These are phyloP conservation scores for Paracamarosporium sp. DNA, from an alignment of 2,329 filamentous ascomycete species.

Conservation along the genomic window DNA sequence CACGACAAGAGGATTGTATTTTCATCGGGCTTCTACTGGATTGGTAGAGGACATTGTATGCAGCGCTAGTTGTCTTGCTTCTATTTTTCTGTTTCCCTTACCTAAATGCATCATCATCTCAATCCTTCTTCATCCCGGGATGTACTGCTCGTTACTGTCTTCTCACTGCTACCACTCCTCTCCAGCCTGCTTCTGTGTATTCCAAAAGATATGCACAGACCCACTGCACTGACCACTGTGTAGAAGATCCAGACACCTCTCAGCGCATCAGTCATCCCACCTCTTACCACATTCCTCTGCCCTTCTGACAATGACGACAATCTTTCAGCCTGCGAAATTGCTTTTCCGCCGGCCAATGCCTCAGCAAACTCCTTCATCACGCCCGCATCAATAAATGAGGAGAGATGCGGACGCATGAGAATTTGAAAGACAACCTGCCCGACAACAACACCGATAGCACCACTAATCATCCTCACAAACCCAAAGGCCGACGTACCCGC, in stretches of 20 bases:
- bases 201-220: conserved; percentile 39
- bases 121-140: background rate
- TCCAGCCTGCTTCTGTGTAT: conserved; percentile 39
- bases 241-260: conserved; percentile 61
- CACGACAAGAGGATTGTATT: background rate
- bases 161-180: background rate
- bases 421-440: conserved; percentile 61
- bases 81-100: background rate
- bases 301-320: conserved; percentile 26
- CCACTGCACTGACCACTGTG: conserved; percentile 47
- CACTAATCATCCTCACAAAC: conserved; percentile 55
- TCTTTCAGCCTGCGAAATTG: conserved; percentile 36
- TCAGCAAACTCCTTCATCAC: conserved; percentile 25
- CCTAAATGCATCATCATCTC: background rate
- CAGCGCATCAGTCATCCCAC: conserved; percentile 51
- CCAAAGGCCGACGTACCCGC: conserved; percentile 60
- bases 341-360: conserved; percentile 38
- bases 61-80: background rate
- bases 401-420: conserved; percentile 60
- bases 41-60: no score
- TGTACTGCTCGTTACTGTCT: background rate
- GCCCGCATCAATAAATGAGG: conserved; percentile 25
- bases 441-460: conserved; percentile 57
- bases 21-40: no score
- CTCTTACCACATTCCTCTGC: conserved; percentile 48